Evolutionary conservation across 768 basidiomycete species (phyloP).

Genomic region (Inosperma sp.): DNA sequence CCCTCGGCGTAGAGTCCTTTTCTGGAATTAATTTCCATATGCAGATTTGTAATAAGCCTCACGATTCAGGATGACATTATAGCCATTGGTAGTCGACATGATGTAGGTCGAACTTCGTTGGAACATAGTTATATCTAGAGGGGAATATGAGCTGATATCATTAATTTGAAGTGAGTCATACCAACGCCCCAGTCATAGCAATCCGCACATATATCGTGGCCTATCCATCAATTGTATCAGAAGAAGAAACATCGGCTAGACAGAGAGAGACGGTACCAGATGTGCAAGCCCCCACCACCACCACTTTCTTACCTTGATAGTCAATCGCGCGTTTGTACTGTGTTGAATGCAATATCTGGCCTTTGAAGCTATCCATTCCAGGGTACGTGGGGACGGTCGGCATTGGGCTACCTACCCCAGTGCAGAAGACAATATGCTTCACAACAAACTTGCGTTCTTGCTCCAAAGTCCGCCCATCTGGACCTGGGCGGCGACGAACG

Average conservation of each 20-base stretch:
- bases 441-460: constrained; percentile 35
- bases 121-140: constrained; percentile 40
- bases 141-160: neutral
- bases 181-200: constrained; percentile 34
- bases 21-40: neutral
- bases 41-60: neutral
- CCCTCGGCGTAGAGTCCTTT: constrained; percentile 41
- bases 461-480: constrained; percentile 20
- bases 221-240: constrained; percentile 16
- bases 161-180: neutral
- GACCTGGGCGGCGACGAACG: constrained; percentile 14
- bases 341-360: constrained; percentile 49
- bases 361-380: constrained; percentile 38
- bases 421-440: constrained; percentile 47
- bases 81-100: constrained; percentile 42
- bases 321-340: constrained; percentile 44
- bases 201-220: constrained; percentile 39
- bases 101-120: constrained; percentile 53
- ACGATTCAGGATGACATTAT: constrained; percentile 26
- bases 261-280: constrained; percentile 34
- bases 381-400: neutral
- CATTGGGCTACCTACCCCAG: neutral
- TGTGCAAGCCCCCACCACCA: constrained; percentile 66
- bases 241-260: neutral
- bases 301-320: constrained; percentile 56